Conservation (phyloP, 176 grass and related monocot genomes). For the Lolium multiflorum region DNA sequence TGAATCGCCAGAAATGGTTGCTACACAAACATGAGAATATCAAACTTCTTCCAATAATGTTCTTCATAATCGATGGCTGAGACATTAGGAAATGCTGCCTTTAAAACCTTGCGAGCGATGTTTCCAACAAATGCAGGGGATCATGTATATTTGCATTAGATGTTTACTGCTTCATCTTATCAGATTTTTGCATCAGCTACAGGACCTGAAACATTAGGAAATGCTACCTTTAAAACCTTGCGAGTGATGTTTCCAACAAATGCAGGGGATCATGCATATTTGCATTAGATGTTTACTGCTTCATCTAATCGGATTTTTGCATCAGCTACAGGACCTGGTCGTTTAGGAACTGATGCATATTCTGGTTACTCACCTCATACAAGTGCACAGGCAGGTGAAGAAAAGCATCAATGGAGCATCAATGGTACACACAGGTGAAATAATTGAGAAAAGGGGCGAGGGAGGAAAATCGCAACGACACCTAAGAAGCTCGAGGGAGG, state of each 20-base stretch:
- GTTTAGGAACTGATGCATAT: slow-evolving; percentile 59
- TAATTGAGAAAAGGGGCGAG: no score
- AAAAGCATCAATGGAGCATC: no score
- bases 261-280: not conserved
- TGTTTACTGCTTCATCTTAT: slow-evolving; percentile 59
- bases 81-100: slow-evolving; percentile 26
- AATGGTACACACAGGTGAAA: no score
- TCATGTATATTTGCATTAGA: slow-evolving; percentile 7
- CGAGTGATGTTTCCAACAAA: slow-evolving; percentile 12
- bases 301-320: slow-evolving; percentile 32
- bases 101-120: not conserved
- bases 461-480: no score
- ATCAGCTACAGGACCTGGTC: slow-evolving; percentile 53
- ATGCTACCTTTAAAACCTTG: slow-evolving; percentile 11
- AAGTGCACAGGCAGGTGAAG: no score
- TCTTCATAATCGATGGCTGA: slow-evolving; percentile 57
- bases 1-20: slow-evolving; percentile 76
- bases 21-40: slow-evolving; percentile 81
- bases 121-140: slow-evolving; percentile 23
- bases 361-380: slow-evolving; percentile 53
- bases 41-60: slow-evolving; percentile 82
- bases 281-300: slow-evolving; percentile 54
- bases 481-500: no score
- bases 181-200: slow-evolving; percentile 6
- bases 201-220: slow-evolving; percentile 46